Evolutionary conservation across 441 rosid species (phyloP), one percentile per base, ranked within the genome.

Genomic region (Corymbia calophylla): DNA sequence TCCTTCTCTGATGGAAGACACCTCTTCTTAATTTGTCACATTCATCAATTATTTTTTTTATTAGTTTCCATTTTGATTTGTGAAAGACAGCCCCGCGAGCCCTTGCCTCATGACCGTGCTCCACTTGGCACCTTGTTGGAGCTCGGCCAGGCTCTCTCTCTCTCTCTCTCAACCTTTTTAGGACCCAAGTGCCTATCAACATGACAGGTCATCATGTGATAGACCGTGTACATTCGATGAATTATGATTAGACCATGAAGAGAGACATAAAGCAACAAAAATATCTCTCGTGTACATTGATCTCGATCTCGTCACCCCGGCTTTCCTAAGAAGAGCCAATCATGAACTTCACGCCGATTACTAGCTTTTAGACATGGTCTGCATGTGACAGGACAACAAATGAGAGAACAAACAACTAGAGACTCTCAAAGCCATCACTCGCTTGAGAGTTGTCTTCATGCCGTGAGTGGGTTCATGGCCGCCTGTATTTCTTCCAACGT

Each of bases 401-500:
- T 12, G 84, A 77, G 51, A 39, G 51, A 77, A n/a, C 44, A 39
- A 39, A 39, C 51, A 44, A 44, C 84, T 77, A 1, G 3, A 77
- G n/a, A 44, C 84, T 73, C 17, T 44, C 51, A 4, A 44, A 77
- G 51, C 44, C 51, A 77, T 44, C 84, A 77, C 10, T 44, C 17
- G 84, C 84, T 44, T n/a, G 5, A 44, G 51, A 23, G 51, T 12
- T 5, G 5, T 11, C 51, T 77, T 77, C 84, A 77, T 6, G 39
- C 44, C 13, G 91, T 89, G 87, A 93, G 84, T 48, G 94, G 93
- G 87, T 92, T 94, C 93, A 95, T 89, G 58, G 92, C 91, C 64
- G 93, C 94, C 80, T 94, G 95, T 80, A 93, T 93, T 91, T 94
- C 93, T 87, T 93, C 94, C 7, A 94, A 87, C 4, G 93, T 92